Base-by-base conservation (phyloP, 2,329 filamentous ascomycete species). In the Verticillium longisporum region DNA sequence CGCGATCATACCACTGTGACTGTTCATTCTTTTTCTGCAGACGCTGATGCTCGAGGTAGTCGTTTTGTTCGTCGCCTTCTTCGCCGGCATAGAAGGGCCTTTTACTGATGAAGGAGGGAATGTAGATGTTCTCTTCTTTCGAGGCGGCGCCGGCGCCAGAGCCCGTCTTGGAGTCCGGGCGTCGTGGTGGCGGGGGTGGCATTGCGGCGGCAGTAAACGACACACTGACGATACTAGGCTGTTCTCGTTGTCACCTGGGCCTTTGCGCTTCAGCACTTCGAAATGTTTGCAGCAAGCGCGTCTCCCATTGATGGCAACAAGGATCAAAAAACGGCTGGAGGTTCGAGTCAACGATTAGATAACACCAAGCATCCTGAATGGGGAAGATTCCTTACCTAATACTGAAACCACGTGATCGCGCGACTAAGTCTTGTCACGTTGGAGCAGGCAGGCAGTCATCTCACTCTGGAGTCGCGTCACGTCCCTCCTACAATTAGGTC, bases 41-140 rank as follows among this genome's bases (percentile, higher is more conserved):
- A 73, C 93, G 91, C 72, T 99, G 95, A 85, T 99, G 95, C 76
- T 96, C 92, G 66, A 99, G 90, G 73, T 98, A 99, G 71, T 98
- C 93, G 72, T 84, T 85, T 68, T 85, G 84, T 9, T 53, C 45
- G 63, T 89, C 83, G 66, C 88, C 88, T 71, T 92, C 91, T 68
- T 90, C 87, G 69, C 85, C 87, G 60, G 96, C 88, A 75, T 98
- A 99, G 78, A 99, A 99, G 4, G 95, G 95, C 68, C 96, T 93
- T 75, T 97, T 97, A 69, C 92, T 93, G 78, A 99, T 99, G 82
- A 97, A 99, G 60, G 91, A 88, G 6, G 95, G 95, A 70, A 99
- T 99, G 81, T 99, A 99, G 74, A 97, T 88, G 83, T 99, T 99
- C 76, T 95, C 92, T 75, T 96, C 92, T 74, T 96, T 96, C 60